phyloP scores from a whole-genome alignment of 2,329 filamentous ascomycete species.

The Claviceps arundinis region DNA sequence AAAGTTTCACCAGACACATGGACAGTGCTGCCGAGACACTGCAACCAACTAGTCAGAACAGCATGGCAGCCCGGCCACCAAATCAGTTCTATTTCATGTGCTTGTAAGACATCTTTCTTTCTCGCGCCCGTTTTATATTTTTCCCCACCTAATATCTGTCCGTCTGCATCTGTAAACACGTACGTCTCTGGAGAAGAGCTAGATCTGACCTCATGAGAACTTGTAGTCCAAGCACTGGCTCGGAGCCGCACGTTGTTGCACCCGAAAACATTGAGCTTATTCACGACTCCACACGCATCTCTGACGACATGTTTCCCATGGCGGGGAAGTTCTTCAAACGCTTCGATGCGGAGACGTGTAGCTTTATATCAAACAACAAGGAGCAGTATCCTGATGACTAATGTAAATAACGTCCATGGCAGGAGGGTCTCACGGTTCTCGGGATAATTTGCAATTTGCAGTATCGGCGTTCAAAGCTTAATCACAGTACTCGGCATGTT shows the following conservation, averaged over 20 bases:
- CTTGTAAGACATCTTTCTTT: slow-evolving; percentile 47
- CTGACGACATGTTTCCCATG: slow-evolving; percentile 46
- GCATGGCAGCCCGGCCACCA: slow-evolving; percentile 12
- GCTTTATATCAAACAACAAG: slow-evolving; percentile 67
- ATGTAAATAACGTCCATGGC: not conserved
- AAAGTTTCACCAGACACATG: slow-evolving; percentile 18
- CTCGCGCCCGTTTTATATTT: not conserved
- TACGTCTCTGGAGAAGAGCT: not conserved
- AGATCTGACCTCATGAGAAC: not conserved
- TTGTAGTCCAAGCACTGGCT: slow-evolving; percentile 19
- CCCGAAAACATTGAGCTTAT: slow-evolving; percentile 70
- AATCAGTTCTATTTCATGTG: slow-evolving; percentile 60
- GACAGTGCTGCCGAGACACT: slow-evolving; percentile 14
- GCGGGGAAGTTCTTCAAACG: slow-evolving; percentile 83
- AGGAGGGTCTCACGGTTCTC: not conserved
- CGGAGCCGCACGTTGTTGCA: slow-evolving; percentile 26
- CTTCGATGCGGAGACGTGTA: slow-evolving; percentile 53
- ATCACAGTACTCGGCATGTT: not conserved
- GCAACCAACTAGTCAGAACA: slow-evolving; percentile 10
- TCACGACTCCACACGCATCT: slow-evolving; percentile 30
- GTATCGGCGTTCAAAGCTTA: not conserved
- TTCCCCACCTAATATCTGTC: not conserved
- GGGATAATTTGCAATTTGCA: not conserved
- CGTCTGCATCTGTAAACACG: not conserved
- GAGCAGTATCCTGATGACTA: slow-evolving; percentile 83